Conservation (phyloP, 257 asterid species). For the Echites panduratus region DNA sequence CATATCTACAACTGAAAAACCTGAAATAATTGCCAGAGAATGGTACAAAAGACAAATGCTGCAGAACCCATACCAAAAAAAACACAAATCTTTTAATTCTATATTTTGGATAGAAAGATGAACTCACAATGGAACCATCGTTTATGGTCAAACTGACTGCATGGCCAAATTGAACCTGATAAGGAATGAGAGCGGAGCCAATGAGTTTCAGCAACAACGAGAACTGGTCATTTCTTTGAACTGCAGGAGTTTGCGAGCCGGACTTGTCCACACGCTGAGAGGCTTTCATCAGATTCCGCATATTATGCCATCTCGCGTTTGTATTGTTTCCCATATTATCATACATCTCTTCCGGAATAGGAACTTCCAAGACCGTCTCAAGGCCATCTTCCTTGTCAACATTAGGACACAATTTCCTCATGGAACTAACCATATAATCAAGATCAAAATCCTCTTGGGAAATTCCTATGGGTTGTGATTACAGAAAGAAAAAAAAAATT, state of each 20-base stretch:
- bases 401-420: conserved; percentile 66
- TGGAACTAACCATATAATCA: conserved; percentile 17
- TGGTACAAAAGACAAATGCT: background rate
- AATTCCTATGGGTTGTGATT: background rate
- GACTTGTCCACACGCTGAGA: conserved; percentile 29
- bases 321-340: conserved; percentile 59
- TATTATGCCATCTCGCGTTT: conserved; percentile 65
- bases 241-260: conserved; percentile 18
- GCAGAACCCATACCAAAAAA: background rate
- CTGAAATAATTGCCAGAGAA: background rate
- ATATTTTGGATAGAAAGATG: background rate
- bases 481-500: background rate
- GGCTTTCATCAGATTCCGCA: conserved; percentile 59
- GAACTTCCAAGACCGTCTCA: conserved; percentile 87
- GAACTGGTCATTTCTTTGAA: conserved; percentile 52
- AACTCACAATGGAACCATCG: conserved; percentile 64
- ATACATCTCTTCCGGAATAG: conserved; percentile 83
- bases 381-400: conserved; percentile 57
- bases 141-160: conserved; percentile 44
- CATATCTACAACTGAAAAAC: background rate
- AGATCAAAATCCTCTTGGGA: background rate
- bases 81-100: background rate
- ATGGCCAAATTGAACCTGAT: conserved; percentile 48
- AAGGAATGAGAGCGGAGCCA: conserved; percentile 81
- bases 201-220: conserved; percentile 66